These are phyloP conservation scores for Acanthamoeba castellanii DNA, from an alignment of 208 protist genomes.

Conservation along the genomic window DNA sequence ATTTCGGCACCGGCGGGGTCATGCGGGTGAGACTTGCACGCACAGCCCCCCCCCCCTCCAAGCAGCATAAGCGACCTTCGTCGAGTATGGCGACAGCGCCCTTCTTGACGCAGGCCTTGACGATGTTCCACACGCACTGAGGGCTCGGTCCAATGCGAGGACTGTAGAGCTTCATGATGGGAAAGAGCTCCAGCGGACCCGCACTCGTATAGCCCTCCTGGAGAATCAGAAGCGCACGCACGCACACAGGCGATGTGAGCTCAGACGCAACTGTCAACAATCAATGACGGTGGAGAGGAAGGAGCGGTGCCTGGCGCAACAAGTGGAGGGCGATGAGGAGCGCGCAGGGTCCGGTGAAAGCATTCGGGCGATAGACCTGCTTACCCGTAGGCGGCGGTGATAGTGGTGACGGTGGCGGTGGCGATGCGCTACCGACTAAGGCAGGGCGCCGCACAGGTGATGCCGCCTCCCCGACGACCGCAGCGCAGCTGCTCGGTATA, in stretches of 20 bases:
- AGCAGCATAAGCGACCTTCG: neutral
- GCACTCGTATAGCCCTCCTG: neutral
- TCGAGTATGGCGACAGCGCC: neutral
- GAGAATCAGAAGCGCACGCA: neutral
- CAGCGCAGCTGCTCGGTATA: no score
- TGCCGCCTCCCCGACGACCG: no score
- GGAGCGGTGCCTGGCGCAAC: neutral
- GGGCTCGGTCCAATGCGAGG: neutral
- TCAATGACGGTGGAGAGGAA: neutral
- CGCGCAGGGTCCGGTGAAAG: neutral
- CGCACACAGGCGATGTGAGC: neutral
- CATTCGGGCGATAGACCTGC: neutral
- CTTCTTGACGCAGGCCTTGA: neutral
- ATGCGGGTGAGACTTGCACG: no score
- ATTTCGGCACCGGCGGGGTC: no score
- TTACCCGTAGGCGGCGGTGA: neutral
- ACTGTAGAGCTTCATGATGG: neutral
- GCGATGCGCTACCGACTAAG: neutral
- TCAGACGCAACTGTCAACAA: neutral
- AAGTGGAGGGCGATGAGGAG: neutral
- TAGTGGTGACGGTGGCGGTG: neutral
- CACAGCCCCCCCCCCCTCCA: neutral
- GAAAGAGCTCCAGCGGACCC: neutral
- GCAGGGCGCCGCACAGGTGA: no score
- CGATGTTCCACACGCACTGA: neutral